phyloP scores from a whole-genome alignment of 1,284 basidiomycete species.

The Albatrellus sp. region DNA sequence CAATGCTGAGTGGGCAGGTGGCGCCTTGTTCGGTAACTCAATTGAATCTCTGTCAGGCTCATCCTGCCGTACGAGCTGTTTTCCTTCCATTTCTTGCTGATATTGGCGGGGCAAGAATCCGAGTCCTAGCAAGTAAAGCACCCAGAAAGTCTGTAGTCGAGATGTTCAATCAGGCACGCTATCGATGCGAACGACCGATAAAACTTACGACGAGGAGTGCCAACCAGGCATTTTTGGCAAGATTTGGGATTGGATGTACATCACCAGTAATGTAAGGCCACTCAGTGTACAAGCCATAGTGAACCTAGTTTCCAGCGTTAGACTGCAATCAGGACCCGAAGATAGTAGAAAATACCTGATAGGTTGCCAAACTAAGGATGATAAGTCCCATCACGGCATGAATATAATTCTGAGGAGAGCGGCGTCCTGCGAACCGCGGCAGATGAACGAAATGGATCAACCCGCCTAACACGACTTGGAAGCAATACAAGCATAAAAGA shows the following conservation, averaged over 20 bases:
- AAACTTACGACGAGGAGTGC: slow-evolving; percentile 32
- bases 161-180: background rate
- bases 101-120: slow-evolving; percentile 32
- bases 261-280: slow-evolving; percentile 26
- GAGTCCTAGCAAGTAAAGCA: slow-evolving; percentile 29
- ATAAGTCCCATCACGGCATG: slow-evolving; percentile 32
- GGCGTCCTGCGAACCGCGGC: slow-evolving; percentile 24
- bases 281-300: slow-evolving; percentile 34
- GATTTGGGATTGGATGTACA: slow-evolving; percentile 24
- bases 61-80: too few species aligned
- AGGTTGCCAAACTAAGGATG: slow-evolving; percentile 34
- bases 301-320: slow-evolving; percentile 20
- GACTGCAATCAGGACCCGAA: background rate
- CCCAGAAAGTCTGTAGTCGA: slow-evolving; percentile 33
- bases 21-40: too few species aligned
- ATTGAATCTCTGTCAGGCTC: too few species aligned
- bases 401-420: slow-evolving; percentile 36
- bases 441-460: slow-evolving; percentile 41
- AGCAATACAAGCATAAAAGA: slow-evolving; percentile 41
- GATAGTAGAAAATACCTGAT: slow-evolving; percentile 23
- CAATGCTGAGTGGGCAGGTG: too few species aligned
- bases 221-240: slow-evolving; percentile 35
- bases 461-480: slow-evolving; percentile 38
- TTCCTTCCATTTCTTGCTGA: slow-evolving; percentile 20
- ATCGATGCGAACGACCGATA: background rate